These are phyloP conservation scores for Solanum chacoense DNA, from an alignment of 305 asterid species.

Conservation along the genomic window DNA sequence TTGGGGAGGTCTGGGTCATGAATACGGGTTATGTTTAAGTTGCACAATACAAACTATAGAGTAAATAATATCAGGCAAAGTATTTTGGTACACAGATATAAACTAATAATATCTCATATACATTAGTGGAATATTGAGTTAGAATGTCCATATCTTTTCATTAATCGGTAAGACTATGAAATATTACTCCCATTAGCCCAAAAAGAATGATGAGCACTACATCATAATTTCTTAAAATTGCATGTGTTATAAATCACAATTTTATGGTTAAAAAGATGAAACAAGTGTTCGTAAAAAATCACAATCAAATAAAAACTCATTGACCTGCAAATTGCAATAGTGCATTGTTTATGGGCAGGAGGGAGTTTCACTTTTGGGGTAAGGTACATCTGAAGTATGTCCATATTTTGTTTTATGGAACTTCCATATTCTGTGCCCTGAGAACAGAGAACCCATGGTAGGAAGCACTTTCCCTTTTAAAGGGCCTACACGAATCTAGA, in stretches of 20 bases:
- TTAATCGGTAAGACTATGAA: neutral
- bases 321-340: neutral
- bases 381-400: neutral
- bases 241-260: neutral
- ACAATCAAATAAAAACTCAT: neutral
- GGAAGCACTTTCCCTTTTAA: neutral
- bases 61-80: neutral
- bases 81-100: neutral
- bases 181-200: neutral
- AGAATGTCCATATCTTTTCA: neutral
- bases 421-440: neutral
- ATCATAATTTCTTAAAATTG: neutral
- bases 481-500: neutral
- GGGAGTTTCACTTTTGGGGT: neutral
- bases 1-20: neutral
- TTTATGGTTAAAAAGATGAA: neutral
- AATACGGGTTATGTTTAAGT: neutral
- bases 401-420: neutral
- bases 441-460: neutral
- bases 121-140: neutral
- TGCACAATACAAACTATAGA: neutral
- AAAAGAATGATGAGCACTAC: neutral
- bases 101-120: neutral
- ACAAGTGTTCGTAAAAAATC: neutral
- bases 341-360: neutral